These are phyloP conservation scores for Ceratobasidium sp. DNA, from an alignment of 1,284 basidiomycete genomes.

Conservation along the genomic window DNA sequence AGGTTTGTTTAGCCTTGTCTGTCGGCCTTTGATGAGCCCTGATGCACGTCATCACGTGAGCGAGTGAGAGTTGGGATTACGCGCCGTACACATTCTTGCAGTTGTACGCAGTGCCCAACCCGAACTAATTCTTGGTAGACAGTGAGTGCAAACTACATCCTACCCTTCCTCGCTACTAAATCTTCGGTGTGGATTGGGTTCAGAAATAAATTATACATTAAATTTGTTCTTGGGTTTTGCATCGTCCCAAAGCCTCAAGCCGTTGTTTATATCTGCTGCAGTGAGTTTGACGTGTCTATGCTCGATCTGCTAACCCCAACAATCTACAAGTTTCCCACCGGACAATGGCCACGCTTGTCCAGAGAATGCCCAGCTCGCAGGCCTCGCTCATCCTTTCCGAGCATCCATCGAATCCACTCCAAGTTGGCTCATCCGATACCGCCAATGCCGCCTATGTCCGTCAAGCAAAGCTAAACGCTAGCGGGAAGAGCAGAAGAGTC, in stretches of 20 bases:
- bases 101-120: background rate
- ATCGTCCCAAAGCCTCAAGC: background rate
- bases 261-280: background rate
- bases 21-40: background rate
- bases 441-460: slow-evolving; percentile 65
- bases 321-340: background rate
- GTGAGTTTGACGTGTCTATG: slow-evolving; percentile 12
- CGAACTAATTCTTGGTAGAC: slow-evolving; percentile 27
- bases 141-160: slow-evolving; percentile 6
- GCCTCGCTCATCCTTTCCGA: slow-evolving; percentile 64
- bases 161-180: background rate
- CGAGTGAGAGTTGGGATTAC: slow-evolving; percentile 36
- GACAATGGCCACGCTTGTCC: slow-evolving; percentile 37
- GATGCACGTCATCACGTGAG: slow-evolving; percentile 32
- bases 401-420: slow-evolving; percentile 83
- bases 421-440: slow-evolving; percentile 74
- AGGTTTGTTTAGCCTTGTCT: slow-evolving; percentile 17
- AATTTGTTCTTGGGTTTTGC: slow-evolving; percentile 29
- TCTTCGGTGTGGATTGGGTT: background rate
- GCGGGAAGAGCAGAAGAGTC: slow-evolving; percentile 59
- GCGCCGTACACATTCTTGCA: slow-evolving; percentile 42
- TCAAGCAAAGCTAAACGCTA: slow-evolving; percentile 57
- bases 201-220: slow-evolving; percentile 37
- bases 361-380: slow-evolving; percentile 35
- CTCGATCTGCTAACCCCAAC: slow-evolving; percentile 5